Conservation (phyloP, 495 filamentous ascomycete genomes). For the Xeromyces bisporus region DNA sequence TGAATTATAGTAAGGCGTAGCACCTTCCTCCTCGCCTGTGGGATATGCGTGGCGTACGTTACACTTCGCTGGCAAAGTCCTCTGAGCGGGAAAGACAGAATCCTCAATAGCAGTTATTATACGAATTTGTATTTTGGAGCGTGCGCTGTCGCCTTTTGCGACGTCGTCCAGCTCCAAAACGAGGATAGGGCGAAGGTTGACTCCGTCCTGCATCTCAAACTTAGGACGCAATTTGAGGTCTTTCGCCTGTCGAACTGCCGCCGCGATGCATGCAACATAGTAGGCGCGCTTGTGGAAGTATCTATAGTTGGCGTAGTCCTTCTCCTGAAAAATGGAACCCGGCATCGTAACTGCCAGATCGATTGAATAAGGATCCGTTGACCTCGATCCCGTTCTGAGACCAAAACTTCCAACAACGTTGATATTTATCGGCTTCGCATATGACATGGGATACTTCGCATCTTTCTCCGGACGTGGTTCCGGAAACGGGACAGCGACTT, state of each 20-base stretch:
- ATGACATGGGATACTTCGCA: slow-evolving; percentile 65
- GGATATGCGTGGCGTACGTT: slow-evolving; percentile 41
- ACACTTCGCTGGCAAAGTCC: slow-evolving; percentile 51
- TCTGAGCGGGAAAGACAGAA: slow-evolving; percentile 45
- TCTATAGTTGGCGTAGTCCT: slow-evolving; percentile 83
- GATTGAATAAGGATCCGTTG: slow-evolving; percentile 37
- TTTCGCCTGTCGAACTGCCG: slow-evolving; percentile 41
- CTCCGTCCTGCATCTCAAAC: slow-evolving; percentile 58
- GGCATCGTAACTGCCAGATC: slow-evolving; percentile 86
- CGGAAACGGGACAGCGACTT: slow-evolving; percentile 63
- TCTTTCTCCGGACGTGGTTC: slow-evolving; percentile 54
- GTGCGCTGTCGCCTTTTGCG: slow-evolving; percentile 10
- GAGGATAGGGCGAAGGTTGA: slow-evolving; percentile 59
- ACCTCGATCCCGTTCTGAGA: slow-evolving; percentile 52
- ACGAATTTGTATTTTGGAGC: slow-evolving; percentile 43
- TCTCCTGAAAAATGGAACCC: slow-evolving; percentile 62
- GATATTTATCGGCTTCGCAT: slow-evolving; percentile 55
- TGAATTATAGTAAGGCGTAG: slow-evolving; percentile 82
- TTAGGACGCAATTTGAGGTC: slow-evolving; percentile 35
- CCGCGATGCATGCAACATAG: slow-evolving; percentile 67
- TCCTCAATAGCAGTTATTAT: slow-evolving; percentile 58
- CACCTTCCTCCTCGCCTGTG: slow-evolving; percentile 17
- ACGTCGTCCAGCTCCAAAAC: slow-evolving; percentile 28
- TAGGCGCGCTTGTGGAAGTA: slow-evolving; percentile 94
- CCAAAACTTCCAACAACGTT: slow-evolving; percentile 84